Percentiles rank a stretch among this genome's conserved stretches.
Conservation (phyloP, 2,329 filamentous ascomycete species). For the Penicillium sp. region DNA sequence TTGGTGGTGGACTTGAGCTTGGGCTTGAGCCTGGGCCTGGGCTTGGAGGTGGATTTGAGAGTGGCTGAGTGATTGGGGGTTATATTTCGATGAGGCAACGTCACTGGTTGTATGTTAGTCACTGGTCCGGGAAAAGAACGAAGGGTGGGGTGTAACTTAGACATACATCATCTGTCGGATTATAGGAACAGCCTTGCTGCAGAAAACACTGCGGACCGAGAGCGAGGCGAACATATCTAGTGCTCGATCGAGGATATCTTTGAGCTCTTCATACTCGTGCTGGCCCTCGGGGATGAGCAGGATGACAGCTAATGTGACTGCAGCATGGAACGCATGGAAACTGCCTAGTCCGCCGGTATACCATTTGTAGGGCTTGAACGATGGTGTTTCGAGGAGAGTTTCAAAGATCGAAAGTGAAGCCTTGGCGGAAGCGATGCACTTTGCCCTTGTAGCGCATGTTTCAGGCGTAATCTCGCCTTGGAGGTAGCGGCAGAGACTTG, state of each 20-base stretch:
- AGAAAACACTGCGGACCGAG: slow-evolving; percentile 36
- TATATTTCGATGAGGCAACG: slow-evolving; percentile 20
- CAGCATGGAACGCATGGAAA: slow-evolving; percentile 44
- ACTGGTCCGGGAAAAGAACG: too few relatives aligned
- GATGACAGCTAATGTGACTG: slow-evolving; percentile 32
- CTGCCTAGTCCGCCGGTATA: slow-evolving; percentile 41
- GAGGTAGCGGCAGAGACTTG: slow-evolving; percentile 32
- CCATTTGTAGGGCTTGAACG: slow-evolving; percentile 41
- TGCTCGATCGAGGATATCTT: slow-evolving; percentile 28
- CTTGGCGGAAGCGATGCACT: slow-evolving; percentile 36
- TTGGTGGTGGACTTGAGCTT: slow-evolving; percentile 13
- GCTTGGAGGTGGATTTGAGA: slow-evolving; percentile 11
- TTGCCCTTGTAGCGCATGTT: slow-evolving; percentile 29
- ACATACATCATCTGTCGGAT: slow-evolving; percentile 37
- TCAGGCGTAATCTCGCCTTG: slow-evolving; percentile 32
- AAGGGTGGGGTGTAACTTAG: neutral
- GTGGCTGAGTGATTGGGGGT: slow-evolving; percentile 12
- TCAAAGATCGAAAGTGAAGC: slow-evolving; percentile 35
- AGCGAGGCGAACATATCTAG: slow-evolving; percentile 34
- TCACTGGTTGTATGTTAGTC: slow-evolving; percentile 21
- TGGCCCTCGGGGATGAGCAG: slow-evolving; percentile 30
- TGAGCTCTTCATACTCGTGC: slow-evolving; percentile 31
- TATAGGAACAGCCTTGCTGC: slow-evolving; percentile 37
- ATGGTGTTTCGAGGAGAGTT: slow-evolving; percentile 29
- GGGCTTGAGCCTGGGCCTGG: slow-evolving; percentile 8